Conservation (phyloP, 768 basidiomycete genomes). For the Asterophora parasitica region DNA sequence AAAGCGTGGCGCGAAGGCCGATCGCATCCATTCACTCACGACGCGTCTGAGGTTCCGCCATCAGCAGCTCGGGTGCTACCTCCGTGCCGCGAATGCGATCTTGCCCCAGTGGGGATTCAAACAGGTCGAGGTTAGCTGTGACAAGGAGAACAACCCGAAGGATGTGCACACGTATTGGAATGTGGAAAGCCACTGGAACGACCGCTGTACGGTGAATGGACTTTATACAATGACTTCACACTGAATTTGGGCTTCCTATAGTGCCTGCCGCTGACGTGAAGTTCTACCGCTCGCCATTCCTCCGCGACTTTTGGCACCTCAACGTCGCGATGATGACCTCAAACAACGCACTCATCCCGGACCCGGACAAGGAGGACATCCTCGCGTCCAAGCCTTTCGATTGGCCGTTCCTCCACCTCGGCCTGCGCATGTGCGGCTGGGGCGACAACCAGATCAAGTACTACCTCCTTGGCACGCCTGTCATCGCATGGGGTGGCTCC, state of each 20-base stretch:
- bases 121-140: constrained; percentile 94
- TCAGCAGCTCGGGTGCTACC: constrained; percentile 73
- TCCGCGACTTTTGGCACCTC: constrained; percentile 97
- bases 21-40: constrained; percentile 83
- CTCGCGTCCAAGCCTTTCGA: constrained; percentile 89
- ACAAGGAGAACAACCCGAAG: constrained; percentile 75
- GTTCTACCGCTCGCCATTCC: constrained; percentile 85
- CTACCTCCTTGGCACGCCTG: constrained; percentile 88
- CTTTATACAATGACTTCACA: not conserved
- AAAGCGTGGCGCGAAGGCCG: constrained; percentile 54
- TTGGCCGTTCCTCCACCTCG: constrained; percentile 89
- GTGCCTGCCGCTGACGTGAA: constrained; percentile 82
- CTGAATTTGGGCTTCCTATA: constrained; percentile 24
- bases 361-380: constrained; percentile 98
- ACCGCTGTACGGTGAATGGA: constrained; percentile 61
- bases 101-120: constrained; percentile 99
- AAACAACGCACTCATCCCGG: constrained; percentile 95
- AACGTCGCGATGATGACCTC: constrained; percentile 99
- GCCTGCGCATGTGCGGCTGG: constrained; percentile 98
- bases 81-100: constrained; percentile 82
- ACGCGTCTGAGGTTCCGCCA: constrained; percentile 87
- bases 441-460: constrained; percentile 83
- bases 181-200: constrained; percentile 96
- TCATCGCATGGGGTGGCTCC: constrained; percentile 86
- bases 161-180: constrained; percentile 96